Evolutionary conservation across 805 yeast species (phyloP), one percentile per base, ranked within the genome.

Genomic region (Diddensiella santjacobensis): DNA sequence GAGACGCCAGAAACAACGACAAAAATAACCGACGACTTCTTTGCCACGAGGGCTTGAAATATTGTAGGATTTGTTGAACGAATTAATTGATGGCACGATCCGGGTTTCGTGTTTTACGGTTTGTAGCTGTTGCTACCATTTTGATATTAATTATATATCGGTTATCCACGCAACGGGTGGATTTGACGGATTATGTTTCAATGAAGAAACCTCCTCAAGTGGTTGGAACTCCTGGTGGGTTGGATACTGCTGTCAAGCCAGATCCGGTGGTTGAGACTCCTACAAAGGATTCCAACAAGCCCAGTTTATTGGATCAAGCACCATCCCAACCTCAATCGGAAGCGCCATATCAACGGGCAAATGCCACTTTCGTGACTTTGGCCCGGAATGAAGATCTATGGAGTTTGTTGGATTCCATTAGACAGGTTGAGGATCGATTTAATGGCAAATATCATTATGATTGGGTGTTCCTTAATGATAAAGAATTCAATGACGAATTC

Each of bases 381-480:
- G 87, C 87, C 30, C 74, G 93, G 60, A 82, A 87, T 66, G 59
- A 68, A 22, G 96, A 87, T 58, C 62, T 84, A 52, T 61, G 70
- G 56, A 73, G 71, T n/a, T 69, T 85, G 44, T 54, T 83, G 30
- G 73, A 70, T 41, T 79, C 93, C 3, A 82, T 88, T 51, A 74
- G 83, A 48, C 72, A 76, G 49, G 77, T 87, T 33, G 95, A 87
- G 71, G 87, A 84, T 65, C 76, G 90, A 47, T 89, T 89, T 71
- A 89, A 91, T 70, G 65, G 68, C 43, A 71, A 81, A 53, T 89
- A 62, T 68, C 79, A 85, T 55, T 90, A 90, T 65, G 95, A 88
- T 63, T 90, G 96, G 96, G 90, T 89, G 13, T 90, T 90, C 66
- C 70, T 91, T 57, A 90, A 90, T 68, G 91, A 91, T 63, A 81